Base-by-base conservation (phyloP, 495 filamentous ascomycete species). In the Cercophora sp. region DNA sequence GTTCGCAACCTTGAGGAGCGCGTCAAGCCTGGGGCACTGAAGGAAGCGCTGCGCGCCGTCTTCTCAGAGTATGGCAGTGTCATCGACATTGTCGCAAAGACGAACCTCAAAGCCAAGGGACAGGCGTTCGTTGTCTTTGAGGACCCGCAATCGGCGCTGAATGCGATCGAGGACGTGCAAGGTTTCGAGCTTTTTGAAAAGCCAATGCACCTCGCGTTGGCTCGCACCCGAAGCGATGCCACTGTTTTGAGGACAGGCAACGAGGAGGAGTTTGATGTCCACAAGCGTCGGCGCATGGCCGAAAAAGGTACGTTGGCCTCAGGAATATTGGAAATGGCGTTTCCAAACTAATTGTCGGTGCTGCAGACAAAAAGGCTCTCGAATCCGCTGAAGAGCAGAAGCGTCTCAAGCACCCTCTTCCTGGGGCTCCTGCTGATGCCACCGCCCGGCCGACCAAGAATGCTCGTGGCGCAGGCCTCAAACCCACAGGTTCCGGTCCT, bases 121-220 rank as follows among this genome's bases (percentile, higher is more conserved):
- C 93, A 99, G 71, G 93, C 93, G 5, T 99, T 99, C 68, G 74
- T 99, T 50, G 91, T 99, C 47, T 97, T 90, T 69, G 91, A 95
- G 57, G 82, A 75, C 45, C 73, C 82, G 22, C 84, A 91, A 36
- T 78, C 86, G 0, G 93, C 91, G 6, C 75, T 80, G 52, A 77
- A 82, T 36, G 93, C 93, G 13, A 87, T 96, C 54, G 85, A 93
- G 19, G 89, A 95, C 52, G 75, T 96, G 57, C 87, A 97, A 61
- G 91, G 90, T 13, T 97, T 99, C 71, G 89, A 94, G 54, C 73
- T 99, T 13, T 96, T 95, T 59, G 90, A 87, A 20, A 95, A 96
- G 73, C 85, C 89, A 2, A 96, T 99, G 89, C 75, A 84, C 19
- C 64, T 96, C 39, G 88, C 88, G 6, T 88, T 88, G 61, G 94